These are phyloP conservation scores for Rhodotorula sphaerocarpa DNA, from an alignment of 768 basidiomycete genomes.

Conservation along the genomic window DNA sequence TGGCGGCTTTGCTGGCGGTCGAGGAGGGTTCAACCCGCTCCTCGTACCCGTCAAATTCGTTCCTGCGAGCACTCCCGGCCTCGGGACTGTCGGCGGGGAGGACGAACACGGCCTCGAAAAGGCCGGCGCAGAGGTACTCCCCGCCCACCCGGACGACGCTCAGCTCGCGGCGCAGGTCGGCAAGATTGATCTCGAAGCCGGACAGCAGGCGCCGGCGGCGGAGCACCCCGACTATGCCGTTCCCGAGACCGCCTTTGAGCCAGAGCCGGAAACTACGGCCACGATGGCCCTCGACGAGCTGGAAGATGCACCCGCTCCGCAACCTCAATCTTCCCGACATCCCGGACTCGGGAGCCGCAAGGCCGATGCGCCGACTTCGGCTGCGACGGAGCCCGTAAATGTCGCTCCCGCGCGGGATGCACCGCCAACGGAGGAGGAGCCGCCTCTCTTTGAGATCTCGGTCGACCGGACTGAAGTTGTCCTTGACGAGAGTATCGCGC, in stretches of 20 bases:
- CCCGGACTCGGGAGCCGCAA: too few relatives aligned
- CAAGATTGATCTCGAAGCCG: slow-evolving; percentile 1
- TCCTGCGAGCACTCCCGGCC: neutral
- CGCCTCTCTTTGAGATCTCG: slow-evolving; percentile 24
- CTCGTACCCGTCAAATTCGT: slow-evolving; percentile 31
- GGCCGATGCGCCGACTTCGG: neutral
- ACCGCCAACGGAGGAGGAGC: neutral
- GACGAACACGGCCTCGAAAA: slow-evolving; percentile 25
- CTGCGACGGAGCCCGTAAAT: neutral
- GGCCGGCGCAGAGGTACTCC: neutral
- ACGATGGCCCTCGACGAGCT: slow-evolving; percentile 24
- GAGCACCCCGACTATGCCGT: too few relatives aligned
- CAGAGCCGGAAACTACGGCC: slow-evolving; percentile 2
- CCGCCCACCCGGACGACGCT: neutral
- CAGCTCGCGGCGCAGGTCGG: slow-evolving; percentile 13
- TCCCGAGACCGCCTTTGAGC: slow-evolving; percentile 9
- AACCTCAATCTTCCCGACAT: too few relatives aligned
- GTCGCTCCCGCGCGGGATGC: too few relatives aligned
- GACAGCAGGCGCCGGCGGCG: too few relatives aligned
- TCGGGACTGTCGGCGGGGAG: slow-evolving; percentile 26
- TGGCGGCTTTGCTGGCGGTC: neutral
- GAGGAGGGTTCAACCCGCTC: slow-evolving; percentile 15
- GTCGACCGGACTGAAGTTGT: neutral
- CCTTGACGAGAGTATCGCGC: neutral
- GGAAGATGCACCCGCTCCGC: slow-evolving; percentile 7